Evolutionary conservation across 257 asterid species (phyloP), one percentile per base, ranked within the genome.

Genomic region (Nicotiana benthamiana): DNA sequence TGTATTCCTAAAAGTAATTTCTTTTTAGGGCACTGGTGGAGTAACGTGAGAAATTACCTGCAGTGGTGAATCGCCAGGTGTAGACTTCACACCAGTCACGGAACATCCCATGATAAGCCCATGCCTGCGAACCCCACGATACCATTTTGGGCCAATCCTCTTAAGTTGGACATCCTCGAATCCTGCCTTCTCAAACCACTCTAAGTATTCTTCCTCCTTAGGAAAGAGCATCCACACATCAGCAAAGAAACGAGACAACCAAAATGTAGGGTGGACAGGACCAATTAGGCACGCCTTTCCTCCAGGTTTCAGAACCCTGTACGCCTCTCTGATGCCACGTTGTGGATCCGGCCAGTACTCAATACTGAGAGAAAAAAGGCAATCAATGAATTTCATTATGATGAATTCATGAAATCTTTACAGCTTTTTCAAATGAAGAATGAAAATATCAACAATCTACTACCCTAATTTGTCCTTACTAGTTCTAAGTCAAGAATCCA

Each of bases 281-380:
- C 99, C 99, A 18, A 96, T 96, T 46, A 96, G 1, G 88, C 99
- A 94, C 4, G 97, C 98, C 86, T 96, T 94, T 48, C 98, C 96
- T 79, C 96, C 96, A 11, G 91, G 86, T 79, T 91, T 94, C 86
- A 95, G 81, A 43, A 95, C 97, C 75, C 99, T 90, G 87, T 95
- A 95, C 5, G 99, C 99, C 91, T 93, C 99, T 86, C 20, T 84
- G 83, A 95, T 93, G 59, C 99, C 99, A 43, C 98, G 97, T 79
- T 93, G 99, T 46, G 99, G 99, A 84, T 95, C 99, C 6, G 99
- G 99, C 99, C 99, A 95, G 89, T 95, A 95, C 87, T 95, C 98
- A 62, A 93, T 95, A 80, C 99, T 92, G 89, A 75, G 62, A 72
- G 78, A 40, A 3, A 64, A 74, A 56, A 48, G 43, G 22, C 3